These are phyloP conservation scores for Austroboletus eburneus DNA, from an alignment of 768 basidiomycete genomes.

Conservation along the genomic window DNA sequence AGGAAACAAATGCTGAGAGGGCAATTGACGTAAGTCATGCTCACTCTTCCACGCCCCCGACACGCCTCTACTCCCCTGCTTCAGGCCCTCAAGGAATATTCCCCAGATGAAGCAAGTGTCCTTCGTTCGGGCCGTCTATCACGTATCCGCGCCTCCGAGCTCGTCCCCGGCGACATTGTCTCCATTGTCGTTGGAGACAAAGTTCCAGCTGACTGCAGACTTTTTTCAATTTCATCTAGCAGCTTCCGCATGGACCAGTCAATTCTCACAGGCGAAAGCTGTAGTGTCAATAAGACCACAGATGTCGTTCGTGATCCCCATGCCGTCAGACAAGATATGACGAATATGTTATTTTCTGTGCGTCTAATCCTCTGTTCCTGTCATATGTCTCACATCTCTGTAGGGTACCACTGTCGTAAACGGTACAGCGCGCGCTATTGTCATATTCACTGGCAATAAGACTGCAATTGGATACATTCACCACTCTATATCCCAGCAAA, in stretches of 20 bases:
- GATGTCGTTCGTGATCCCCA: conserved; percentile 62
- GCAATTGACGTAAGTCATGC: conserved; percentile 86
- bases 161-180: conserved; percentile 95
- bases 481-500: conserved; percentile 90
- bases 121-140: conserved; percentile 64
- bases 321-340: conserved; percentile 98
- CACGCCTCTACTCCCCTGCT: neutral
- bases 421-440: conserved; percentile 83
- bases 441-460: conserved; percentile 77
- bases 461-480: conserved; percentile 98
- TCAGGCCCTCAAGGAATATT: conserved; percentile 94
- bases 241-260: conserved; percentile 96
- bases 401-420: conserved; percentile 97
- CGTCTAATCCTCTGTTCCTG: conserved; percentile 2
- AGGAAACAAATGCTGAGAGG: conserved; percentile 93
- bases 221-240: conserved; percentile 86
- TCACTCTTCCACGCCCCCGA: neutral
- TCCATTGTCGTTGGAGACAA: conserved; percentile 91
- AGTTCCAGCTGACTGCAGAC: conserved; percentile 90
- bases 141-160: conserved; percentile 79
- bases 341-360: conserved; percentile 94
- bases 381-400: neutral
- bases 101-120: conserved; percentile 93
- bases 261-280: conserved; percentile 92
- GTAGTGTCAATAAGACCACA: conserved; percentile 78